A percentile compares a stretch with the other conserved stretches of the same genome.
Evolutionary conservation across 2,329 filamentous ascomycete species (phyloP).

Genomic region (Aspergillus hiratsukae): DNA sequence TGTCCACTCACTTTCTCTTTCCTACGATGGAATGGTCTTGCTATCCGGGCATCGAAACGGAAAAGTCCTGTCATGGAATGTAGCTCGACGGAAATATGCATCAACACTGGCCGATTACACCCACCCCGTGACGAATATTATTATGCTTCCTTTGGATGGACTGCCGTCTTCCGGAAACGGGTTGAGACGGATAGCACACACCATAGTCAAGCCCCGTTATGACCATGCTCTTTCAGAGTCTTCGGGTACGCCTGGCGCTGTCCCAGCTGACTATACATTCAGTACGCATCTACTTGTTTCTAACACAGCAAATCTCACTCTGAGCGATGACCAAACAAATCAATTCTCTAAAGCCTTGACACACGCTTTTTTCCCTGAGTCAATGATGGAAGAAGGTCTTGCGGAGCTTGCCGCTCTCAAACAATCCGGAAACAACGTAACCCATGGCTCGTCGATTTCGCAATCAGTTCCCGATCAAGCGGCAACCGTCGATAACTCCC

Average conservation of each 20-base stretch:
- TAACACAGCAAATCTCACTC: not conserved
- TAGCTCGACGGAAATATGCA: constrained; percentile 64
- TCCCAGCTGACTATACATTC: constrained; percentile 42
- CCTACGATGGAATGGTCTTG: constrained; percentile 75
- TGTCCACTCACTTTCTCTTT: constrained; percentile 65
- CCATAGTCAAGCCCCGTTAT: constrained; percentile 70
- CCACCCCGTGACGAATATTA: constrained; percentile 75
- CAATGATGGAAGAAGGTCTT: constrained; percentile 38
- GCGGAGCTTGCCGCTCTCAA: constrained; percentile 32
- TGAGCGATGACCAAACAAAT: constrained; percentile 5
- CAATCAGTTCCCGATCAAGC: constrained; percentile 12
- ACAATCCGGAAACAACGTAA: constrained; percentile 21
- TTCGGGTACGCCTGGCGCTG: constrained; percentile 29
- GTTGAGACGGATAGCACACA: constrained; percentile 50
- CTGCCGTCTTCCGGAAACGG: constrained; percentile 34
- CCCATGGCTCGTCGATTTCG: constrained; percentile 11
- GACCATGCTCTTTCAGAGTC: constrained; percentile 36
- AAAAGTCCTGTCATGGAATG: constrained; percentile 75
- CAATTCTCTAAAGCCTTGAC: constrained; percentile 36
- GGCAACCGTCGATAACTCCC: constrained; percentile 20
- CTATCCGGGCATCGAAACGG: constrained; percentile 78
- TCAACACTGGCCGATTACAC: constrained; percentile 68
- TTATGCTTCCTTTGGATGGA: constrained; percentile 62
- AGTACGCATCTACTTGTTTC: constrained; percentile 34
- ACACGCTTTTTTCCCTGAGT: constrained; percentile 35